Percentiles rank a stretch among this genome's conserved stretches.
Conservation (phyloP, 1,284 basidiomycete genomes). For the Golubevia pallescens region DNA sequence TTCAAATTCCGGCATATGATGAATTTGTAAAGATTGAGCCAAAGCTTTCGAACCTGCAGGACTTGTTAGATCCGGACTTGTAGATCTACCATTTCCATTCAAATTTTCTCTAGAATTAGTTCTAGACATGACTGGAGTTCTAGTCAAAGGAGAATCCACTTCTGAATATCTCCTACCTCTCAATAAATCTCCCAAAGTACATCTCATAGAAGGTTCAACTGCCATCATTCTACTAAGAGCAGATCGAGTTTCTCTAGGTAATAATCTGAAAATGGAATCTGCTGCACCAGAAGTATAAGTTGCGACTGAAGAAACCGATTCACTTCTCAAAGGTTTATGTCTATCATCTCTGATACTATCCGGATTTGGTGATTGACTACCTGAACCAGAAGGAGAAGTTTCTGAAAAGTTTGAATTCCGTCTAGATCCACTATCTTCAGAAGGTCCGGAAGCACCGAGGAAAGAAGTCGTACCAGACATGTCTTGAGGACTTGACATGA, state of each 20-base stretch:
- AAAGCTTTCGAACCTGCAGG: not conserved
- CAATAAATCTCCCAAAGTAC: constrained; percentile 90
- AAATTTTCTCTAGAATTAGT: constrained; percentile 11
- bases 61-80: not conserved
- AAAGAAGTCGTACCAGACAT: too few species aligned
- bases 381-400: too few species aligned
- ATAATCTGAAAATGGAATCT: constrained; percentile 96
- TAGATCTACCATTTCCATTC: constrained; percentile 13
- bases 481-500: too few species aligned
- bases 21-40: not conserved
- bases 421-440: too few species aligned
- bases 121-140: constrained; percentile 49
- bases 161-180: constrained; percentile 70
- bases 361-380: too few species aligned
- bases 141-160: constrained; percentile 39
- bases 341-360: too few species aligned
- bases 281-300: constrained; percentile 83
- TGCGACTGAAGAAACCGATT: too few species aligned
- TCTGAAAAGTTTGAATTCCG: too few species aligned
- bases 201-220: constrained; percentile 84
- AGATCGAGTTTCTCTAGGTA: constrained; percentile 80
- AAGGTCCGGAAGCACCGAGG: too few species aligned
- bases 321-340: too few species aligned
- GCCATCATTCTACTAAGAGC: constrained; percentile 92
- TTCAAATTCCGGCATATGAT: constrained; percentile 27